Conservation (phyloP, 805 yeast species). For the Maudiozyma turicensis region DNA sequence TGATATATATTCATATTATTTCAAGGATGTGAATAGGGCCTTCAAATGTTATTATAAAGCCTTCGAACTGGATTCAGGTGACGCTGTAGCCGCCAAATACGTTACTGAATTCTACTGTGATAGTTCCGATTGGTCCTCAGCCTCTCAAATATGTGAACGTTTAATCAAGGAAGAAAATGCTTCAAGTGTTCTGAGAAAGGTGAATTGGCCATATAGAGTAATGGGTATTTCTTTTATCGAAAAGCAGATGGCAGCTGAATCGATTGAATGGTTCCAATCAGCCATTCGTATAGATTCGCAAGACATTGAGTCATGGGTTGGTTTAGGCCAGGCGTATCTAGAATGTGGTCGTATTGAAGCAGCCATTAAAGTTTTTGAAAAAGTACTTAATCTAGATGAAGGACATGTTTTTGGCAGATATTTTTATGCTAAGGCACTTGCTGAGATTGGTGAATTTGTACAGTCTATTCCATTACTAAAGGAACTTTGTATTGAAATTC, state of each 20-base stretch:
- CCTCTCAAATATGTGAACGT: slow-evolving; percentile 60
- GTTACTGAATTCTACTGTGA: slow-evolving; percentile 63
- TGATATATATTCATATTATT: slow-evolving; percentile 49
- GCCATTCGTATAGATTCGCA: slow-evolving; percentile 59
- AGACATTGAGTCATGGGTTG: slow-evolving; percentile 83
- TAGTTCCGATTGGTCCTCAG: slow-evolving; percentile 72
- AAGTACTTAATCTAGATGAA: slow-evolving; percentile 47
- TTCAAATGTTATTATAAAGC: slow-evolving; percentile 84
- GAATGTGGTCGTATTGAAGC: slow-evolving; percentile 82
- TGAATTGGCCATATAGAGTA: slow-evolving; percentile 83
- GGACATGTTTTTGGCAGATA: slow-evolving; percentile 54
- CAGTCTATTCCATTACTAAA: slow-evolving; percentile 44
- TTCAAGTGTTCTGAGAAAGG: slow-evolving; percentile 36
- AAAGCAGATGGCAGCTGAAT: slow-evolving; percentile 58
- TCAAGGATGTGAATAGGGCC: slow-evolving; percentile 56
- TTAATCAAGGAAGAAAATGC: slow-evolving; percentile 57
- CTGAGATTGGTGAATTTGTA: slow-evolving; percentile 56
- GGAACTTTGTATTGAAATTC: slow-evolving; percentile 33
- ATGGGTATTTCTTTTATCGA: slow-evolving; percentile 73
- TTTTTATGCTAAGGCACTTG: slow-evolving; percentile 54
- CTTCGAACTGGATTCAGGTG: slow-evolving; percentile 73
- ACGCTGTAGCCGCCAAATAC: slow-evolving; percentile 61
- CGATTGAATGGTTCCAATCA: slow-evolving; percentile 82
- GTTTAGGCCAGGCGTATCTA: slow-evolving; percentile 92
- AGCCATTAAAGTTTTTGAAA: slow-evolving; percentile 68